Percentiles rank a stretch among this genome's conserved stretches.
Evolutionary conservation across 2,329 filamentous ascomycete species (phyloP).

Genomic region (Fusarium secorum): DNA sequence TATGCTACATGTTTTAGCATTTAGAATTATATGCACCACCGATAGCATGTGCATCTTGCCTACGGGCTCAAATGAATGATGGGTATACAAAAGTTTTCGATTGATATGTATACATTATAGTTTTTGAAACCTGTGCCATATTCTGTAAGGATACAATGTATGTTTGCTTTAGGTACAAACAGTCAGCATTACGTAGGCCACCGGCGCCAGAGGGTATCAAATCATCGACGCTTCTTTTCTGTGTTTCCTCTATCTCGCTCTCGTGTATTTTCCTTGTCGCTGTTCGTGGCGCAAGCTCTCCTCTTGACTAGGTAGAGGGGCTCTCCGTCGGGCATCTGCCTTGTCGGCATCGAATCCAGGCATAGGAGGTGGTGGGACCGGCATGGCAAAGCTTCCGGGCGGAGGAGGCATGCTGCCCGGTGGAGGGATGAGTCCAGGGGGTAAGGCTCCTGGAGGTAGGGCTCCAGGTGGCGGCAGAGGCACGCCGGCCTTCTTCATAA

Average conservation of each 20-base stretch:
- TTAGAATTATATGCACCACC: background rate
- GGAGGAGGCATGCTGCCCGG: conserved; percentile 48
- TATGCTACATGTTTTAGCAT: background rate
- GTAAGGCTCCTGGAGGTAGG: conserved; percentile 54
- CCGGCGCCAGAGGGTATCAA: conserved; percentile 40
- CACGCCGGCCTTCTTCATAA: conserved; percentile 72
- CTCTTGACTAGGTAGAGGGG: conserved; percentile 81
- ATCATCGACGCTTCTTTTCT: conserved; percentile 4
- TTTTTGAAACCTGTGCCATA: background rate
- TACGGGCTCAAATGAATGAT: background rate
- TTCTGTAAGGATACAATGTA: background rate
- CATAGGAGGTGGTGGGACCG: conserved; percentile 51
- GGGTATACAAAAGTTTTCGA: conserved; percentile 5
- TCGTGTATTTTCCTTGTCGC: conserved; percentile 68
- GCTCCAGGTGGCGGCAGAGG: conserved; percentile 63
- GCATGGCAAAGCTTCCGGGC: conserved; percentile 46
- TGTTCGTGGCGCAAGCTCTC: conserved; percentile 84
- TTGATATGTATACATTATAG: conserved; percentile 18
- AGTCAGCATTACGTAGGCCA: conserved; percentile 22
- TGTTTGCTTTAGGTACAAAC: background rate
- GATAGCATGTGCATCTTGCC: background rate
- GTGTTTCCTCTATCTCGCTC: conserved; percentile 51
- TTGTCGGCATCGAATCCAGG: conserved; percentile 47
- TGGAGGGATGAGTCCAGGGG: conserved; percentile 56
- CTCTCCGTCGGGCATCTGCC: conserved; percentile 58